These are phyloP conservation scores for Claviceps purpurea DNA, from an alignment of 2,329 filamentous ascomycete genomes.

Conservation along the genomic window DNA sequence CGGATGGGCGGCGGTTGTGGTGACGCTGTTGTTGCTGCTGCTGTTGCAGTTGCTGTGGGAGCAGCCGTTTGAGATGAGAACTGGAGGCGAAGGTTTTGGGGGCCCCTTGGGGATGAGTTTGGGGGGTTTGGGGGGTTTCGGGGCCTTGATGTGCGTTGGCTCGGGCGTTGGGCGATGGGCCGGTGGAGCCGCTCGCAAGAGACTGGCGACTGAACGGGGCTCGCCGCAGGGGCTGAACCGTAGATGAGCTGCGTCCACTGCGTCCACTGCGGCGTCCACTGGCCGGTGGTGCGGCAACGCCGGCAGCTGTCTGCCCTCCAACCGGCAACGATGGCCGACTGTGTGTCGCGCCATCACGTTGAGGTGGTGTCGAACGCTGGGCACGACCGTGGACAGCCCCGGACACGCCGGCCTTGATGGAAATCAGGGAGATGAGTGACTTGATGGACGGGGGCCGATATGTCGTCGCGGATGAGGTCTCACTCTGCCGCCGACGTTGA, in stretches of 20 bases:
- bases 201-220: neutral
- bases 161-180: slow-evolving; percentile 3
- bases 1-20: slow-evolving; percentile 26
- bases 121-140: neutral
- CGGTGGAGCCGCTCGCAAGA: neutral
- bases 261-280: neutral
- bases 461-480: neutral
- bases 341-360: slow-evolving; percentile 16
- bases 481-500: neutral
- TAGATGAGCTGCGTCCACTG: neutral
- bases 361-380: neutral
- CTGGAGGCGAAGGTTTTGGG: neutral
- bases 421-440: neutral
- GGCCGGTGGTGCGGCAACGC: neutral
- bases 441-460: neutral
- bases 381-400: neutral
- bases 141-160: slow-evolving; percentile 8
- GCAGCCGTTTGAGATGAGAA: slow-evolving; percentile 5
- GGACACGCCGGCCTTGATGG: neutral
- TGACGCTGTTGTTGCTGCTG: slow-evolving; percentile 16
- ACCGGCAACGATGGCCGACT: slow-evolving; percentile 7
- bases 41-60: slow-evolving; percentile 9
- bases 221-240: neutral
- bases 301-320: no score
- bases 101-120: neutral